A percentile compares a stretch with the other conserved stretches of the same genome.
phyloP scores from a whole-genome alignment of 2,329 filamentous ascomycete genomes.

The Ophiostoma triangulosporum region DNA sequence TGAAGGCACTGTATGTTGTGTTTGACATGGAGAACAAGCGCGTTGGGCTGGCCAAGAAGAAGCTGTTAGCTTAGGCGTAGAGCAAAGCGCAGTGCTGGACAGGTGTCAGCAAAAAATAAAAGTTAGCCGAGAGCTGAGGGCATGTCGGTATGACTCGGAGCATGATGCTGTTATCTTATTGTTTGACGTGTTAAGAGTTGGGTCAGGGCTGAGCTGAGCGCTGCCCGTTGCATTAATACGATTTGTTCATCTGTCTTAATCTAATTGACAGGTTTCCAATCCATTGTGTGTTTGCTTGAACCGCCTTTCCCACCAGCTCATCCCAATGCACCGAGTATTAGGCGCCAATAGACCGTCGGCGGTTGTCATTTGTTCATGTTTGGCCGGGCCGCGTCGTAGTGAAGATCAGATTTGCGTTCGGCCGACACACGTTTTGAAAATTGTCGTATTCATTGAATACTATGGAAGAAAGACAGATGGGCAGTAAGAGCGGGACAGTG shows the following conservation, averaged over 20 bases:
- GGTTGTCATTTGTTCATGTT: neutral
- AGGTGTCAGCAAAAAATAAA: too few relatives aligned
- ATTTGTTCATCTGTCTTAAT: neutral
- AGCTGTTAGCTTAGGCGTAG: conserved; percentile 18
- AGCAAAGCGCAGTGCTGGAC: neutral
- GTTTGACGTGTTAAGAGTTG: neutral
- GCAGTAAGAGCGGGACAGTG: neutral
- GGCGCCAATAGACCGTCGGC: too few relatives aligned
- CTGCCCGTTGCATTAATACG: neutral
- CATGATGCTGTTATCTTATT: too few relatives aligned
- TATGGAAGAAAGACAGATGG: neutral
- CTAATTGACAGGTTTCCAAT: neutral
- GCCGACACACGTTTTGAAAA: too few relatives aligned
- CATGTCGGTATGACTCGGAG: too few relatives aligned
- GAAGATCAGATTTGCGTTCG: too few relatives aligned
- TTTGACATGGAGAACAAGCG: conserved; percentile 43
- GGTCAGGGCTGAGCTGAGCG: neutral
- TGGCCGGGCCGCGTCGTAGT: neutral
- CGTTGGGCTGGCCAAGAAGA: conserved; percentile 34
- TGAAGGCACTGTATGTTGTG: conserved; percentile 64
- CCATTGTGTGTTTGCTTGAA: too few relatives aligned
- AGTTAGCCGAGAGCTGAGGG: too few relatives aligned
- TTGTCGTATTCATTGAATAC: neutral
- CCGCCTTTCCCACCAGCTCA: too few relatives aligned
- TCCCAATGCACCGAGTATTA: too few relatives aligned